phyloP scores from a whole-genome alignment of 495 filamentous ascomycete species.

The Glonium stellatum region DNA sequence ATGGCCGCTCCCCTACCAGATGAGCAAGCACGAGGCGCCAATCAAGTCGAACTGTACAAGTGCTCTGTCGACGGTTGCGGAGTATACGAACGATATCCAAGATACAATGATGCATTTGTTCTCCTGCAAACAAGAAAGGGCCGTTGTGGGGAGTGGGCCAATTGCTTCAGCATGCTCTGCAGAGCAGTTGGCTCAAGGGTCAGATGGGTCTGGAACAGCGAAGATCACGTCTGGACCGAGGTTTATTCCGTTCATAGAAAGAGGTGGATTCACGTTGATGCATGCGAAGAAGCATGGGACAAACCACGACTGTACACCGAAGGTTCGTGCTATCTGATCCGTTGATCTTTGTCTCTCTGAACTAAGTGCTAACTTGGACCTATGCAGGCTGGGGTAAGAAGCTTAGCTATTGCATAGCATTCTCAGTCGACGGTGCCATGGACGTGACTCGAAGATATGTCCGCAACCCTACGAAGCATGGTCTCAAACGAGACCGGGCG shows the following conservation, averaged over 20 bases:
- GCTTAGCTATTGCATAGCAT: conserved; percentile 94
- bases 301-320: conserved; percentile 88
- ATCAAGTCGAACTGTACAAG: conserved; percentile 80
- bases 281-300: conserved; percentile 93
- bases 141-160: conserved; percentile 91
- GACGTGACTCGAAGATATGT: conserved; percentile 96
- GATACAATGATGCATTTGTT: conserved; percentile 94
- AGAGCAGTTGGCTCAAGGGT: conserved; percentile 84
- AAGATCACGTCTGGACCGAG: conserved; percentile 97
- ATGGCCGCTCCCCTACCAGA: conserved; percentile 79
- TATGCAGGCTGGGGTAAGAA: conserved; percentile 75
- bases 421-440: conserved; percentile 88
- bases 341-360: background rate
- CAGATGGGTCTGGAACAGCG: conserved; percentile 96
- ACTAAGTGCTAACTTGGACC: conserved; percentile 18
- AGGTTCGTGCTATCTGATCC: conserved; percentile 44
- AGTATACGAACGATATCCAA: conserved; percentile 79
- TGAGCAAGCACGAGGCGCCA: conserved; percentile 78
- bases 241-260: conserved; percentile 91
- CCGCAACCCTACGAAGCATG: conserved; percentile 66
- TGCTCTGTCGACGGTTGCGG: conserved; percentile 67
- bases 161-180: conserved; percentile 98
- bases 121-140: conserved; percentile 78
- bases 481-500: conserved; percentile 61
- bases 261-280: conserved; percentile 95